Evolutionary conservation across 2,329 filamentous ascomycete species (phyloP), one percentile per base, ranked within the genome.

Genomic region (Claviceps spartinae): DNA sequence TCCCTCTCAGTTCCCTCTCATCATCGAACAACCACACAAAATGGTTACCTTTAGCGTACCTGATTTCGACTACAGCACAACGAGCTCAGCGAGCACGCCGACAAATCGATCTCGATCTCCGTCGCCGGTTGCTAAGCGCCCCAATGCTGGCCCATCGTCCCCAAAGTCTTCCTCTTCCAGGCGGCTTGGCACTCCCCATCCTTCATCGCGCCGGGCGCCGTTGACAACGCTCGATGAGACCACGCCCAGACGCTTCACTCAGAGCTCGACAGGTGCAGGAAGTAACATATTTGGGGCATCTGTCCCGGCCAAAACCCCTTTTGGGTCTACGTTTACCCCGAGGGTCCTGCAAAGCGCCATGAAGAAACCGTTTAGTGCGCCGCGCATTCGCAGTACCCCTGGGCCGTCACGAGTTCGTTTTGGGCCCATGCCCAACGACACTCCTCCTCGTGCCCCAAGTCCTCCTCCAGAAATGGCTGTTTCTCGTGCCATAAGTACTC

Each of bases 291-390:
- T 73, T 52, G 63, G 68, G 48, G 63, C 68, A 3, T 71, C 70
- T 18, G 61, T 65, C 53, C 62, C 67, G 54, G 58, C 56, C 56
- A 64, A 67, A 18, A 67, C 60, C 53, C 61, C 66, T 40, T 58
- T 62, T 13, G 50, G 59, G 26, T 54, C 59, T 20, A 55, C 67
- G 50, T 77, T 77, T 60, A 72, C 74, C 5, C 72, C 74, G 4
- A 71, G 65, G 54, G 59, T 75, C 38, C 68, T 73, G 2, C 59
- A 67, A 38, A 73, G 66, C 61, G 70, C 72, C 2, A 61, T 69
- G 59, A 76, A 71, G 54, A 73, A 72, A 61, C 69, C 71, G 47
- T 77, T 78, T 56, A 34, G 30, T 11, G 68, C 73, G 56, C 60
- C 71, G 49, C 62, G 67, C 49, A 64, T 65, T 41, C 30, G 30